Evolutionary conservation across 1,139 yeast species (phyloP).

Genomic region (Blastobotrys apis): DNA sequence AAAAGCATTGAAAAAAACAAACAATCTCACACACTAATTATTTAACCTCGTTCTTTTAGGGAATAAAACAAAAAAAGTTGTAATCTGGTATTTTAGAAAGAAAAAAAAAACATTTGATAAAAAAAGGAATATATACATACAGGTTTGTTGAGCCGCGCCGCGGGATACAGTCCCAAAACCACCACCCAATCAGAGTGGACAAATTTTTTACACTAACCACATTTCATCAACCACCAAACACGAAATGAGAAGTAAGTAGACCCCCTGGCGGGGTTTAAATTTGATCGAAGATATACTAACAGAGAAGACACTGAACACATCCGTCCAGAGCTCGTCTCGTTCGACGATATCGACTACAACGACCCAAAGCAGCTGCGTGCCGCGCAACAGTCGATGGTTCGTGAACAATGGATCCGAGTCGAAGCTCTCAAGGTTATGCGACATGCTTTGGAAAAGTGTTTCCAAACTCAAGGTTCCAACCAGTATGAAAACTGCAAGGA

Average conservation of each 20-base stretch:
- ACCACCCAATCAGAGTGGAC: conserved; percentile 5
- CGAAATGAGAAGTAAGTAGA: conserved; percentile 10
- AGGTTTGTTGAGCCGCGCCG: neutral
- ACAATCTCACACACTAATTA: no score
- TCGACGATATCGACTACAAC: conserved; percentile 76
- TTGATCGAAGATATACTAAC: neutral
- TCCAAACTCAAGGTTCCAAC: conserved; percentile 61
- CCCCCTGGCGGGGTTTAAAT: no score
- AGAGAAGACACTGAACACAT: conserved; percentile 42
- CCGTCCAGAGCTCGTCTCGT: conserved; percentile 74
- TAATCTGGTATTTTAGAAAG: no score
- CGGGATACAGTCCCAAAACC: neutral
- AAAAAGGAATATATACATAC: no score
- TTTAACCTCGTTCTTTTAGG: no score
- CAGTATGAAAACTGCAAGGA: conserved; percentile 76
- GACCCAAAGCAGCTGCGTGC: conserved; percentile 58
- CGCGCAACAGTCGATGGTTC: conserved; percentile 72
- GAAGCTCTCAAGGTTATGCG: conserved; percentile 66
- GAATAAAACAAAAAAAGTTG: no score
- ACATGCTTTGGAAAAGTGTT: conserved; percentile 66
- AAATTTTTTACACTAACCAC: conserved; percentile 1
- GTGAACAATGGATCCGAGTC: conserved; percentile 77
- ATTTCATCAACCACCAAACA: neutral
- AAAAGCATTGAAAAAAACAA: no score
- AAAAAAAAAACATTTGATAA: no score